Conservation (phyloP, 2,329 filamentous ascomycete species). For the Xylariales sp. region DNA sequence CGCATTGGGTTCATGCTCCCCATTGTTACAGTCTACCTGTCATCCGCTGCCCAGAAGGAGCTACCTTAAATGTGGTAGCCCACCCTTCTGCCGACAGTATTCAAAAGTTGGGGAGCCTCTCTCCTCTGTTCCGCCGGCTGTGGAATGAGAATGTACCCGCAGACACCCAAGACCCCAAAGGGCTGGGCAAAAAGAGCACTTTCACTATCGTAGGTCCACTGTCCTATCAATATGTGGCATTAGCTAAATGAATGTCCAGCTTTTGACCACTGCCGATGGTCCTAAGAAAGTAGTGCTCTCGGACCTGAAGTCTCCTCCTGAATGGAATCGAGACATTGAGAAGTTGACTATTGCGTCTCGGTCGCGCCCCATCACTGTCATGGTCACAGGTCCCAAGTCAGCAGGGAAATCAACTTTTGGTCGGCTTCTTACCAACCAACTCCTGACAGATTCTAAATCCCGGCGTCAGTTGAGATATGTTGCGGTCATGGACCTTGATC, state of each 20-base stretch:
- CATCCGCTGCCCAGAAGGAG: constrained; percentile 49
- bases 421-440: constrained; percentile 60
- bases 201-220: constrained; percentile 45
- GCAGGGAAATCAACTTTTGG: constrained; percentile 75
- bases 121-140: constrained; percentile 61
- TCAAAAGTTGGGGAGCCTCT: constrained; percentile 52
- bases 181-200: constrained; percentile 22
- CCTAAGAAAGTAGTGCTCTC: constrained; percentile 47
- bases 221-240: neutral
- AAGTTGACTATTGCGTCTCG: constrained; percentile 34
- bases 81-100: constrained; percentile 45
- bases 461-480: constrained; percentile 28
- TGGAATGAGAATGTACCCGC: constrained; percentile 63
- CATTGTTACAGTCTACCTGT: constrained; percentile 67
- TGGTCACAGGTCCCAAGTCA: constrained; percentile 67
- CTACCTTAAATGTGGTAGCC: constrained; percentile 51
- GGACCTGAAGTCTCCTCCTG: constrained; percentile 50
- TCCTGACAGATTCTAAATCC: constrained; percentile 46
- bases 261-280: constrained; percentile 48
- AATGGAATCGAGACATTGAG: constrained; percentile 58
- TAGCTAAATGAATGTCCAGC: constrained; percentile 28
- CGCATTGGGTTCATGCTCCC: constrained; percentile 60
- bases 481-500: constrained; percentile 70
- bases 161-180: constrained; percentile 19
- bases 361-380: constrained; percentile 33